Percentiles rank a stretch among this genome's conserved stretches.
Conservation (phyloP, 2,329 filamentous ascomycete genomes). For the Grosmannia serpens region DNA sequence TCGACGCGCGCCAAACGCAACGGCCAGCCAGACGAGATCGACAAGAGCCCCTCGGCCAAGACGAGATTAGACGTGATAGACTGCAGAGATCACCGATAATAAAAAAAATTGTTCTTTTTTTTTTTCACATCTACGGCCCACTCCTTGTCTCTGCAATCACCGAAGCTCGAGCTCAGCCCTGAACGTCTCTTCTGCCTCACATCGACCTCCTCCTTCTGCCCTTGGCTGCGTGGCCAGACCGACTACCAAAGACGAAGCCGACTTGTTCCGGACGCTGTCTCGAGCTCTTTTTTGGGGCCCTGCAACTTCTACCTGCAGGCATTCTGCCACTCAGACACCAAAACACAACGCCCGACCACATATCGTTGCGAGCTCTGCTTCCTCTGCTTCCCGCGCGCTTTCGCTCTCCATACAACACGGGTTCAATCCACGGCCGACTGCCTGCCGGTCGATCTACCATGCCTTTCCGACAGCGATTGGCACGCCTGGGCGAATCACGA, state of each 20-base stretch:
- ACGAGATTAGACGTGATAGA: neutral
- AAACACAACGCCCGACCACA: neutral
- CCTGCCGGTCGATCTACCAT: neutral
- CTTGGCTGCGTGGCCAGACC: neutral
- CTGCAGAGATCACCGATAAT: neutral
- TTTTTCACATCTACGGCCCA: neutral
- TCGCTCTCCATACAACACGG: neutral
- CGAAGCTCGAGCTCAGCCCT: neutral
- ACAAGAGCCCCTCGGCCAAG: neutral
- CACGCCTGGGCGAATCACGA: slow-evolving; percentile 37
- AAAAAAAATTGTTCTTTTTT: neutral
- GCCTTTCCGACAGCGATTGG: slow-evolving; percentile 22
- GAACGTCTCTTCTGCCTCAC: neutral
- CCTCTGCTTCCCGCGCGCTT: neutral
- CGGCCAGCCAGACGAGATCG: neutral
- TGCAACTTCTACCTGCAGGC: neutral
- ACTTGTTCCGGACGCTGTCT: neutral
- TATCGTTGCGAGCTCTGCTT: neutral
- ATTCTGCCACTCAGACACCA: neutral
- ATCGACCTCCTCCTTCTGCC: neutral
- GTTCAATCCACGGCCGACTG: neutral
- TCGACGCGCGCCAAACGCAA: neutral
- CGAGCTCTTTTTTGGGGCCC: neutral
- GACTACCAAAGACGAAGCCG: neutral
- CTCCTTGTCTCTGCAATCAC: neutral